phyloP scores from a whole-genome alignment of 495 filamentous ascomycete genomes.

The Lepraria neglecta region DNA sequence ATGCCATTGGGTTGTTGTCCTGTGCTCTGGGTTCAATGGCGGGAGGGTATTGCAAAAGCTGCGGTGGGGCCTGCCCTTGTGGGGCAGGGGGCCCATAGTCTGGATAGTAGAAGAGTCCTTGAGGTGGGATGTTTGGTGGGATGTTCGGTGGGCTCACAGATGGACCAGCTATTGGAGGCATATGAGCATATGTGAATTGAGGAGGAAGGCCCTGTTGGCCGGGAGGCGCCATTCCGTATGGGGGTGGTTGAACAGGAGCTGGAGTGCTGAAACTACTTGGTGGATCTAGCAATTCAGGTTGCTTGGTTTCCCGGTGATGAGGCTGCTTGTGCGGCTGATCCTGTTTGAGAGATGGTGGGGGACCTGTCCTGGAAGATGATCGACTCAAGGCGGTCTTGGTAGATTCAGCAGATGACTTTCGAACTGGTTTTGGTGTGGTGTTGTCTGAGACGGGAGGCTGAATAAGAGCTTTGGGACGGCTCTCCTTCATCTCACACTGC shows the following conservation, averaged over 20 bases:
- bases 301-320: conserved; percentile 4
- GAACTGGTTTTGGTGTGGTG: conserved; percentile 3
- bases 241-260: conserved; percentile 1
- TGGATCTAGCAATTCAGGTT: not conserved
- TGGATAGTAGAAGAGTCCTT: conserved; percentile 15
- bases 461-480: conserved; percentile 3
- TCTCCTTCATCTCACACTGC: conserved; percentile 9
- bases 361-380: conserved; percentile 10
- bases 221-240: conserved; percentile 4
- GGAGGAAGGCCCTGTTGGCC: conserved; percentile 11
- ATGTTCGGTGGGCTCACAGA: conserved; percentile 12
- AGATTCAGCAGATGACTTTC: conserved; percentile 7
- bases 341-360: not conserved
- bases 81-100: conserved; percentile 17
- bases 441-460: conserved; percentile 7
- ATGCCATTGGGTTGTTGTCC: conserved; percentile 19
- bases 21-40: not conserved
- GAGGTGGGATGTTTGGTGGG: conserved; percentile 13
- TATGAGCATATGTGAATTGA: conserved; percentile 17
- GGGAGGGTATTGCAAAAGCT: not conserved
- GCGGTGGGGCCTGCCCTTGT: conserved; percentile 5
- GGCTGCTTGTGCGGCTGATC: conserved; percentile 12
- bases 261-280: not conserved
- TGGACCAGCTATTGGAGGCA: conserved; percentile 16
- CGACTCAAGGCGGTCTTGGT: not conserved